A percentile compares a stretch with the other conserved stretches of the same genome.
Conservation (phyloP, 495 filamentous ascomycete genomes). For the Lindgomyces ingoldianus region DNA sequence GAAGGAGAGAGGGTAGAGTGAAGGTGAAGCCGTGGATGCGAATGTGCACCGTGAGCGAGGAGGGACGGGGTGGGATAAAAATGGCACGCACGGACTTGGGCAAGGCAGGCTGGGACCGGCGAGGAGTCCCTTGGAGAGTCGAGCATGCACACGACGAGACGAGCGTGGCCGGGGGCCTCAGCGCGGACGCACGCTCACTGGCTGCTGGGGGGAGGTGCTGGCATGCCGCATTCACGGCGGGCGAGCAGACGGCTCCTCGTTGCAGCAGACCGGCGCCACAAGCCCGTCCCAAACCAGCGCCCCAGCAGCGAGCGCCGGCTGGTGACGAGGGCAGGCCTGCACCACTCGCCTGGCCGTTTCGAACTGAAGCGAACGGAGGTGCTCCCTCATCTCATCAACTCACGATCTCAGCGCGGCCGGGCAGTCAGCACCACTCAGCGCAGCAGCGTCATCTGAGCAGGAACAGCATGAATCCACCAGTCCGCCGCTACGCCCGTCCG, state of each 20-base stretch:
- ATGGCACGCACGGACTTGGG: slow-evolving; percentile 22
- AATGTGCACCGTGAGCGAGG: neutral
- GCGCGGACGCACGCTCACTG: neutral
- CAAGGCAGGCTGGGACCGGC: neutral
- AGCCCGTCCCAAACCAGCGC: no score
- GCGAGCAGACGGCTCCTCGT: slow-evolving; percentile 3
- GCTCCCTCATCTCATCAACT: no score
- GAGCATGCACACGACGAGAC: neutral
- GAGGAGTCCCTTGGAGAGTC: neutral
- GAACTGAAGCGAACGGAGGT: neutral
- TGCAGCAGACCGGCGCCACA: slow-evolving; percentile 10
- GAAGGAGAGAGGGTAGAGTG: slow-evolving; percentile 1
- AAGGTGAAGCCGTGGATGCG: neutral
- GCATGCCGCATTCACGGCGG: slow-evolving; percentile 2
- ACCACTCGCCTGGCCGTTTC: slow-evolving; percentile 16
- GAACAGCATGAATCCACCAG: neutral
- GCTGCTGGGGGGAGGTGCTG: slow-evolving; percentile 6
- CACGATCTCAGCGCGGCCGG: neutral
- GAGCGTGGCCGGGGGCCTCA: neutral
- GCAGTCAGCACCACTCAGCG: slow-evolving; percentile 21
- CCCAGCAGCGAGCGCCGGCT: no score
- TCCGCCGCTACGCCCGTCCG: neutral
- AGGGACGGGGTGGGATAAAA: slow-evolving; percentile 15
- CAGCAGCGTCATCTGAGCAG: neutral
- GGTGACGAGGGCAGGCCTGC: no score